Evolutionary conservation across 352 stramenopile species (phyloP).

Genomic region (Thalassiosira delicatula): DNA sequence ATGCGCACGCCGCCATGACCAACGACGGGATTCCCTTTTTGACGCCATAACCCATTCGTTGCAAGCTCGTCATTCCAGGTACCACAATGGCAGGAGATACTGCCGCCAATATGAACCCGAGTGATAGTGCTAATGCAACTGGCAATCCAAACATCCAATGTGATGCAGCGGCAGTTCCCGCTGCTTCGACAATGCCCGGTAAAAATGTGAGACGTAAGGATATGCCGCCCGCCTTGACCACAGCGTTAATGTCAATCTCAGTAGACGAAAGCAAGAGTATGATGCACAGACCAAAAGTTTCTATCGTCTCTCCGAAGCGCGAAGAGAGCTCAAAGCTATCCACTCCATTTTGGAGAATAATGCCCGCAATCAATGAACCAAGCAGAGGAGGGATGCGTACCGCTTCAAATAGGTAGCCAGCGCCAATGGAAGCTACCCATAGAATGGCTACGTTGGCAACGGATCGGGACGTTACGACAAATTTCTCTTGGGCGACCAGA

Average conservation of each 20-base stretch:
- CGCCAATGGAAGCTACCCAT: too few relatives aligned
- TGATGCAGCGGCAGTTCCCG: slow-evolving; percentile 5
- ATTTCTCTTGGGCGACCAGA: too few relatives aligned
- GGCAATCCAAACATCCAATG: slow-evolving; percentile 55
- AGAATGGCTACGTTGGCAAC: too few relatives aligned
- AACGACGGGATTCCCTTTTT: slow-evolving; percentile 71
- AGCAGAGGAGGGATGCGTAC: slow-evolving; percentile 54
- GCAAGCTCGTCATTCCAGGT: slow-evolving; percentile 51
- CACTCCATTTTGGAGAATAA: slow-evolving; percentile 49
- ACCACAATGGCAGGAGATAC: slow-evolving; percentile 71
- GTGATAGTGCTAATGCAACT: slow-evolving; percentile 23
- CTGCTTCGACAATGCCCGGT: slow-evolving; percentile 55
- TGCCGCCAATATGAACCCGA: slow-evolving; percentile 69
- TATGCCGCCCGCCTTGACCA: slow-evolving; percentile 41
- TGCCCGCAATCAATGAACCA: slow-evolving; percentile 46
- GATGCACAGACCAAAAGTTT: slow-evolving; percentile 50
- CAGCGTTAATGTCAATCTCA: slow-evolving; percentile 55
- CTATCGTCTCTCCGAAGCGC: slow-evolving; percentile 26
- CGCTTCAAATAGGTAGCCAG: slow-evolving; percentile 13
- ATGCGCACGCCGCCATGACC: slow-evolving; percentile 58
- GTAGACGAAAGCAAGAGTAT: slow-evolving; percentile 67
- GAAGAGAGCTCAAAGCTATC: background rate
- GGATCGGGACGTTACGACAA: too few relatives aligned
- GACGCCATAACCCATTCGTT: slow-evolving; percentile 59
- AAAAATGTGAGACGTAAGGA: slow-evolving; percentile 57